A percentile compares a stretch with the other conserved stretches of the same genome.
Evolutionary conservation across 164 flowering plant species (phyloP).

Genomic region (Annona cherimola): DNA sequence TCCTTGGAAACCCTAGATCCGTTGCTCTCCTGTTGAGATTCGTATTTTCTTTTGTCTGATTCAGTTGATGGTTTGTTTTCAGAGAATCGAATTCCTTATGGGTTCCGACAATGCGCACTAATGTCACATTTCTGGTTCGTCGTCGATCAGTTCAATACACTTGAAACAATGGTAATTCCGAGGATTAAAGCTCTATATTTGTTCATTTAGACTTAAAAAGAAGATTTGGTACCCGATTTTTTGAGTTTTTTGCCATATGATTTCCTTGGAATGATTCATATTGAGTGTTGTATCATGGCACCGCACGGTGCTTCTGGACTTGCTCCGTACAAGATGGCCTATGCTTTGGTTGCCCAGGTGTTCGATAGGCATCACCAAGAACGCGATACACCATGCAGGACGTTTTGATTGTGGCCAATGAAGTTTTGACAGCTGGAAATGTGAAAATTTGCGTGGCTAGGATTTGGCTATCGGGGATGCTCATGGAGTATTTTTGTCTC

Average conservation of each 20-base stretch:
- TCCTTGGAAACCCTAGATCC: background rate
- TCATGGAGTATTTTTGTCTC: too few species aligned
- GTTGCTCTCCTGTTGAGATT: background rate
- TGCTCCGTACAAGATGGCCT: background rate
- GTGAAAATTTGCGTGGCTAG: too few species aligned
- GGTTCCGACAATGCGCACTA: background rate
- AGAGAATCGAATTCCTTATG: background rate
- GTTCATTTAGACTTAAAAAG: background rate
- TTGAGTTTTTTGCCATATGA: background rate
- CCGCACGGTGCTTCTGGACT: background rate
- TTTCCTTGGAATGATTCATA: background rate
- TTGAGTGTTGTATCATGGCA: background rate
- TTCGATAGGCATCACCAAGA: background rate
- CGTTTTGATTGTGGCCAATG: too few species aligned
- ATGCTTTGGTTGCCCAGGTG: background rate
- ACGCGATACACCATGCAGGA: too few species aligned
- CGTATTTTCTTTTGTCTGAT: background rate
- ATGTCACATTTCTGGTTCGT: conserved; percentile 8
- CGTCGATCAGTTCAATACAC: conserved; percentile 1
- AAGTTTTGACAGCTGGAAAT: too few species aligned
- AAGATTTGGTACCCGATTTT: background rate
- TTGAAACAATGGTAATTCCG: conserved; percentile 50
- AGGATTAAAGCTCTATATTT: background rate
- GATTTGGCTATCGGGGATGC: too few species aligned
- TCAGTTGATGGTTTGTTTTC: background rate